Conservation (phyloP, 106 monocot genomes). For the Narthecium ossifragum region DNA sequence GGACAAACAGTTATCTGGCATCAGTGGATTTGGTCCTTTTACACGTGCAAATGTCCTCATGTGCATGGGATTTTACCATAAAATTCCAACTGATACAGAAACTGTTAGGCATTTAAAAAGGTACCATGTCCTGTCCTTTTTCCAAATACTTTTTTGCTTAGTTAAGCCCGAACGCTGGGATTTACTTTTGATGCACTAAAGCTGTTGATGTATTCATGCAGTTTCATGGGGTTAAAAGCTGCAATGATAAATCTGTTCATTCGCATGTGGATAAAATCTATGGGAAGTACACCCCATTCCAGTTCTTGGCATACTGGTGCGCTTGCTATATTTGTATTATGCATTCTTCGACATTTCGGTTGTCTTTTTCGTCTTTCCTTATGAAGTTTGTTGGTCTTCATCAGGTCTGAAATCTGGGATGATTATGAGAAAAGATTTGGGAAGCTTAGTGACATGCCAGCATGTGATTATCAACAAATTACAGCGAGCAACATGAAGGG, state of each 20-base stretch:
- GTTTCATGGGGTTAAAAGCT: slow-evolving; percentile 36
- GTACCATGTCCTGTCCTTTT: slow-evolving; percentile 28
- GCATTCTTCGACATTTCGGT: background rate
- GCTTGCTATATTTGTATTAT: background rate
- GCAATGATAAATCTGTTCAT: slow-evolving; percentile 18
- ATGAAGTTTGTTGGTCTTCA: background rate
- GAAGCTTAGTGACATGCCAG: slow-evolving; percentile 50
- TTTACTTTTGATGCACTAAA: no score
- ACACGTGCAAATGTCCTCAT: slow-evolving; percentile 82
- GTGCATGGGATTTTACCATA: slow-evolving; percentile 86
- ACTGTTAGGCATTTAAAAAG: slow-evolving; percentile 69
- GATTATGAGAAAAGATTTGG: slow-evolving; percentile 66
- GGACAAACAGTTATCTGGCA: slow-evolving; percentile 28
- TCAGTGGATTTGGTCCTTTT: slow-evolving; percentile 74
- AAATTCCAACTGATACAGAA: slow-evolving; percentile 65
- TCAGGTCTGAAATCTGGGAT: slow-evolving; percentile 71
- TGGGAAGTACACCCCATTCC: slow-evolving; percentile 59
- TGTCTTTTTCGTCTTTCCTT: background rate
- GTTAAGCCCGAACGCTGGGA: background rate
- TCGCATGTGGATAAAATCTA: slow-evolving; percentile 43
- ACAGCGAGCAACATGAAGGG: slow-evolving; percentile 70
- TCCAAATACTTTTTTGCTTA: background rate
- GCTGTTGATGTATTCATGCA: slow-evolving; percentile 10
- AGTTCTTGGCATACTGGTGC: slow-evolving; percentile 87
- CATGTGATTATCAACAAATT: slow-evolving; percentile 36